Evolutionary conservation across 768 basidiomycete species (phyloP), one percentile per base, ranked within the genome.

Genomic region (Lentinula guzmanii): DNA sequence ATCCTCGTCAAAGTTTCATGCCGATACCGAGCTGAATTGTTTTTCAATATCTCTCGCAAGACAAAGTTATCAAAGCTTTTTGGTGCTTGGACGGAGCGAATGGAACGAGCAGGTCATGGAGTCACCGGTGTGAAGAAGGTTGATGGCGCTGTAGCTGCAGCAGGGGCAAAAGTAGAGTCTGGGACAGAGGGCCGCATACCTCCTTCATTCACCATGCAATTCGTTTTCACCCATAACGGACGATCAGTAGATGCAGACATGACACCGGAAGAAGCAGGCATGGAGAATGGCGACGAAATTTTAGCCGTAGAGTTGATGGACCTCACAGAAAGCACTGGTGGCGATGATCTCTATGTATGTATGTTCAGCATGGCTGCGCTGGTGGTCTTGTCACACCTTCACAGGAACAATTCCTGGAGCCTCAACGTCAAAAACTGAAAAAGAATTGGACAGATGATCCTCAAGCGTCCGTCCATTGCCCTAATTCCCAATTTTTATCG

Each of bases 1-100:
- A 91, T 94, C 62, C 87, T 93, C 56, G 86, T 94, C 75, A 93
- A 92, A 71, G 91, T 95, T 65, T 79, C 89, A 54, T 94, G 92
- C 73, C 87, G 89, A 66, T 93, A 93, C 70, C 89, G 93, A 50
- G 91, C 92, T 4, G 92, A 95, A 68, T 81, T 95, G 45, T 93
- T 91, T 77, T 95, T 95, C 84, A 94, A 93, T 74, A 91, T 95
- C 65, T 91, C 90, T 8, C 88, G 93, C 71, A 93, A 93, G 75
- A 92, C 90, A 31, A 93, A 92, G 70, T 78, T 95, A 37, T 86
- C 87, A 60, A 82, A 89, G 60, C 79, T 94, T 60, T 92, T 94
- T 72, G 88, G 86, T 67, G 89, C 91, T 34, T 94, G 92, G 91
- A 91, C 90, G 31, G 90, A 90, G 55, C 81, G 92, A 64, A 95